Evolutionary conservation across 2,329 filamentous ascomycete genomes (phyloP).

Genomic region (Colletotrichum magnum): DNA sequence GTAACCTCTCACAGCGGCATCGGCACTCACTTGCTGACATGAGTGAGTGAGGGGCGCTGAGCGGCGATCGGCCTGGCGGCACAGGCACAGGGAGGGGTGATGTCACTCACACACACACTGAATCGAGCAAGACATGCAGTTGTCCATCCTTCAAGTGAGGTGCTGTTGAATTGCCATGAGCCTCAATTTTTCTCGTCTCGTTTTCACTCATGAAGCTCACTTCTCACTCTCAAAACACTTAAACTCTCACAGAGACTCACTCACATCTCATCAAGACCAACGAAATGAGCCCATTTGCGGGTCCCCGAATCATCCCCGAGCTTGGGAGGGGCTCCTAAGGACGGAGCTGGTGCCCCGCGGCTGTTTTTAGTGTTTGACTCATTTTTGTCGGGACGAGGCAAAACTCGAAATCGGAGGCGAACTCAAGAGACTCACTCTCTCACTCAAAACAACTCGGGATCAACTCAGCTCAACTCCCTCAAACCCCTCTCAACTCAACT

Average conservation of each 20-base stretch:
- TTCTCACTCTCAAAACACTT: background rate
- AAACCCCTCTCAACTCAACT: background rate
- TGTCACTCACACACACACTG: slow-evolving; percentile 10
- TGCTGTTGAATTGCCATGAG: background rate
- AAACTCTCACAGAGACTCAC: background rate
- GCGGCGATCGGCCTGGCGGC: slow-evolving; percentile 2
- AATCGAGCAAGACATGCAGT: slow-evolving; percentile 17
- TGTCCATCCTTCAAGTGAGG: background rate
- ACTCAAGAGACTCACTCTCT: slow-evolving; percentile 3
- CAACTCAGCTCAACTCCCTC: slow-evolving; percentile 1
- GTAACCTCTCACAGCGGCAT: background rate
- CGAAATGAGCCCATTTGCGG: slow-evolving; percentile 29
- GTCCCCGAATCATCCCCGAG: slow-evolving; percentile 40
- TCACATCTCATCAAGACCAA: slow-evolving; percentile 1
- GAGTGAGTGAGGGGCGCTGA: slow-evolving; percentile 15
- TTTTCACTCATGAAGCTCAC: background rate
- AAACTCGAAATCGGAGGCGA: slow-evolving; percentile 15
- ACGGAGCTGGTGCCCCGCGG: slow-evolving; percentile 33
- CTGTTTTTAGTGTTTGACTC: slow-evolving; percentile 40
- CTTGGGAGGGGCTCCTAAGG: slow-evolving; percentile 17
- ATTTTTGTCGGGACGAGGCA: slow-evolving; percentile 18
- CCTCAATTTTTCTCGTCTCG: background rate
- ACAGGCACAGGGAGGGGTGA: slow-evolving; percentile 8
- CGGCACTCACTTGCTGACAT: background rate
- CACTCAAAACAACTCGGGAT: background rate